Evolutionary conservation across 2,329 filamentous ascomycete species (phyloP), one percentile per base, ranked within the genome.

Genomic region (Colletotrichum sp.): DNA sequence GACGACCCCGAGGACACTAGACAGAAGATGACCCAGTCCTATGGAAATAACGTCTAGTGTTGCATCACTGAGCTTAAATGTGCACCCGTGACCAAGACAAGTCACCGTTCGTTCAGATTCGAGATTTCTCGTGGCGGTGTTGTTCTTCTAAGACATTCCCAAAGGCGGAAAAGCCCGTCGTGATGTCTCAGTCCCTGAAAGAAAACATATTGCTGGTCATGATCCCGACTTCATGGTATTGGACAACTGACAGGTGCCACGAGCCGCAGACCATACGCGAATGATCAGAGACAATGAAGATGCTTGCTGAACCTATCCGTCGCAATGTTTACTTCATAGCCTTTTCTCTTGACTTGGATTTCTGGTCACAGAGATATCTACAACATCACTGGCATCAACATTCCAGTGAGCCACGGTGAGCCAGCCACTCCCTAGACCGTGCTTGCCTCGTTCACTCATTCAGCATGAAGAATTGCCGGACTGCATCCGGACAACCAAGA

Each of bases 271-370:
- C 6, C 6, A 48, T 10, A 52, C 12, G 44, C 10, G 2, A 24
- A 52, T 3, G 10, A 6, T 52, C 13, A 2, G 0, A 52, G n/a
- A 3, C n/a, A 22, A 52, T 22, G 4, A 48, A 22, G 3, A n/a
- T 44, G 10, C n/a, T 52, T 52, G n/a, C 8, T 22, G n/a, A 0
- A 22, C 6, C 2, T 22, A 52, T 1, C 0, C 10, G 0, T 6
- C 44, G n/a, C n/a, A 2, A 22, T 52, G 1, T 7, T 22, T 52
- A 6, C 44, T 22, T 3, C 44, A 52, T 52, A 52, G n/a, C 8
- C 2, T 1, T 12, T 48, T 13, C n/a, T n/a, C n/a, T n/a, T n/a
- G n/a, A 22, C n/a, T 6, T 12, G n/a, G 8, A 48, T 0, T 1
- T 8, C n/a, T 24, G 6, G n/a, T 22, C 4, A 8, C 44, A 52